Evolutionary conservation across 2,329 filamentous ascomycete genomes (phyloP).

Genomic region (Xylariaceae sp.): DNA sequence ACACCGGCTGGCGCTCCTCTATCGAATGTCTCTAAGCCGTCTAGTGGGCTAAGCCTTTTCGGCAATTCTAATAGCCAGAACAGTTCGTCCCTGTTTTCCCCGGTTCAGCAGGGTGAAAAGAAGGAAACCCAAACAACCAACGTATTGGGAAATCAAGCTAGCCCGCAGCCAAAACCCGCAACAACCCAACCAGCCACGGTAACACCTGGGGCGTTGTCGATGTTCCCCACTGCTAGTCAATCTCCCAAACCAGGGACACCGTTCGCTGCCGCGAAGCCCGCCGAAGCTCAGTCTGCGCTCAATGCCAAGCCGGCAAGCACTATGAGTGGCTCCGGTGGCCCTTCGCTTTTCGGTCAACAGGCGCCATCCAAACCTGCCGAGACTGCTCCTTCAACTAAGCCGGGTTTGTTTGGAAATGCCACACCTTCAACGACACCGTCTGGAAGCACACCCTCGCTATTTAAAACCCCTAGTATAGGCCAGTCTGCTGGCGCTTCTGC

Average conservation of each 20-base stretch:
- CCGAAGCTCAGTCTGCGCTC: constrained; percentile 25
- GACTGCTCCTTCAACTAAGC: constrained; percentile 13
- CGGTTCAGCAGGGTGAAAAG: constrained; percentile 36
- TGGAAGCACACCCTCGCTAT: constrained; percentile 25
- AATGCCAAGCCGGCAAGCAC: constrained; percentile 24
- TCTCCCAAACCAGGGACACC: constrained; percentile 20
- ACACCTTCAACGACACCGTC: constrained; percentile 17
- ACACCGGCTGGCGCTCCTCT: constrained; percentile 55
- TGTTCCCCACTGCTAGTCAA: constrained; percentile 22
- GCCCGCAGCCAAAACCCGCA: constrained; percentile 24
- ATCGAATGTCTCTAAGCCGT: constrained; percentile 34
- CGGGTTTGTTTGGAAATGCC: constrained; percentile 27
- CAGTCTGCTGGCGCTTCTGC: constrained; percentile 16
- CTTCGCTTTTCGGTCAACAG: constrained; percentile 18
- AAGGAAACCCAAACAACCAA: constrained; percentile 21
- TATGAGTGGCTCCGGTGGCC: constrained; percentile 18
- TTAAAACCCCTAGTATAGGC: constrained; percentile 18
- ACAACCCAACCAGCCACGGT: constrained; percentile 31
- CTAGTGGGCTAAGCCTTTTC: constrained; percentile 28
- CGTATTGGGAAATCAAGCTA: constrained; percentile 22
- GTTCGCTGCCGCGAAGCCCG: constrained; percentile 28
- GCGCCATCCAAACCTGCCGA: constrained; percentile 26
- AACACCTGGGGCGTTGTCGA: constrained; percentile 22
- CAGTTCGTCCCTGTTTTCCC: constrained; percentile 38
- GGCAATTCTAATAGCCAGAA: constrained; percentile 23